A percentile compares a stretch with the other conserved stretches of the same genome.
These are phyloP conservation scores for Trametopsis cervina DNA, from an alignment of 768 basidiomycete species.

Conservation along the genomic window DNA sequence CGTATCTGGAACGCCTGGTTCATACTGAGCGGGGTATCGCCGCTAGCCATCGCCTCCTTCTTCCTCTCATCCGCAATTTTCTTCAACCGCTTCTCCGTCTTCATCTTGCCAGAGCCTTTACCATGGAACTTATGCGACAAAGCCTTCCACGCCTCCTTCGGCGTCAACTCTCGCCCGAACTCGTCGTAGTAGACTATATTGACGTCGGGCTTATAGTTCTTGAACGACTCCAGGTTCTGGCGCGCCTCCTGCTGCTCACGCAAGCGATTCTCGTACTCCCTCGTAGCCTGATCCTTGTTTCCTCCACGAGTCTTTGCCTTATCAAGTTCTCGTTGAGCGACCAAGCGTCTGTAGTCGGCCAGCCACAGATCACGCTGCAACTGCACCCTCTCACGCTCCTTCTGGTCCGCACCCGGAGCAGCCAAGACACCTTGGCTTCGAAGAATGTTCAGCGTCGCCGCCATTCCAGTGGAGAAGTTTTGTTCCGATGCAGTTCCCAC, in stretches of 20 bases:
- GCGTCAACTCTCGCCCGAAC: constrained; percentile 79
- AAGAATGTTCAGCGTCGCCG: constrained; percentile 81
- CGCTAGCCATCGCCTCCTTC: constrained; percentile 87
- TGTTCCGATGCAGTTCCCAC: constrained; percentile 72
- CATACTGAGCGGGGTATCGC: constrained; percentile 95
- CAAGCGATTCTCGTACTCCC: constrained; percentile 90
- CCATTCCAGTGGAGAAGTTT: constrained; percentile 78
- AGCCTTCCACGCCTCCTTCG: constrained; percentile 98
- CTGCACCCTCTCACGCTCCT: constrained; percentile 76
- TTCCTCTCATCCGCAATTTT: constrained; percentile 98
- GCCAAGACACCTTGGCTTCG: constrained; percentile 89
- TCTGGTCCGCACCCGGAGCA: constrained; percentile 50
- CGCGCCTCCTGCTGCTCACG: constrained; percentile 90
- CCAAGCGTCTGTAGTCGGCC: constrained; percentile 69
- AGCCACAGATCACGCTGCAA: constrained; percentile 86
- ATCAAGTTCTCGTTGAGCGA: constrained; percentile 78
- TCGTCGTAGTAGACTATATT: constrained; percentile 97
- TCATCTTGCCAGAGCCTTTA: constrained; percentile 93
- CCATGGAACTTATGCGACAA: constrained; percentile 98
- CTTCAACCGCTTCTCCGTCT: constrained; percentile 94
- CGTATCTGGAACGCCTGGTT: constrained; percentile 88
- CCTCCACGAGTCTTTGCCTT: constrained; percentile 67
- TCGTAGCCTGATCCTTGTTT: constrained; percentile 86
- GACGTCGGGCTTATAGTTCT: constrained; percentile 93
- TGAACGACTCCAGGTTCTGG: constrained; percentile 74